Conservation (phyloP, 1,284 basidiomycete species). For the Fomitiporia mediterranea region DNA sequence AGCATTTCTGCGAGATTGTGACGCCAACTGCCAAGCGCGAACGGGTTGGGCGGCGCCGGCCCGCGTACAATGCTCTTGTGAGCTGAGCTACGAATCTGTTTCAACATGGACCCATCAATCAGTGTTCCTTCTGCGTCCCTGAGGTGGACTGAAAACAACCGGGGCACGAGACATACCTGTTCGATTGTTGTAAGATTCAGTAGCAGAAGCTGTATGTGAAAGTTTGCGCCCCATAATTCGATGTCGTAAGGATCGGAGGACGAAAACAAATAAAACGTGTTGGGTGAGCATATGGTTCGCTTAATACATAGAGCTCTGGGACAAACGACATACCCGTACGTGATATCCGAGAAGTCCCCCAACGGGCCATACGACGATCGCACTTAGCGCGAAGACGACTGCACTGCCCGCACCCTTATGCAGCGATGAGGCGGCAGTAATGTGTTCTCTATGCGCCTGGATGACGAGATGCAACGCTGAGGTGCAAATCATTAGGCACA, state of each 20-base stretch:
- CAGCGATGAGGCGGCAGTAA: conserved; percentile 10
- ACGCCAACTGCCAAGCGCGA: conserved; percentile 69
- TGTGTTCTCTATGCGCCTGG: conserved; percentile 41
- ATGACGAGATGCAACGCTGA: conserved; percentile 77
- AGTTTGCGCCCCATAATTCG: conserved; percentile 5
- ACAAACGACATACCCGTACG: conserved; percentile 56
- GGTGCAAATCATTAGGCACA: conserved; percentile 74
- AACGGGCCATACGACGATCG: conserved; percentile 77
- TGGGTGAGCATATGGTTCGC: conserved; percentile 1
- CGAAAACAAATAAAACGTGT: neutral
- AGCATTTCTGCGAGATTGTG: conserved; percentile 63
- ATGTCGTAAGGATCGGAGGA: neutral
- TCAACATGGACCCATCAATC: conserved; percentile 9
- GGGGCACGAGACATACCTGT: conserved; percentile 53
- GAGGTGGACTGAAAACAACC: neutral
- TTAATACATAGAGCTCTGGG: conserved; percentile 3
- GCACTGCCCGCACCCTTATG: conserved; percentile 57
- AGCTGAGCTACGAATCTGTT: conserved; percentile 72
- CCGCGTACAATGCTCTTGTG: conserved; percentile 63
- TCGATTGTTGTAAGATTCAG: conserved; percentile 91
- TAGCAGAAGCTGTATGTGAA: conserved; percentile 55
- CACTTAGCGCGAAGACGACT: conserved; percentile 66
- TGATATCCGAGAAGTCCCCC: conserved; percentile 79
- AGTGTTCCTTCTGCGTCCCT: conserved; percentile 1
- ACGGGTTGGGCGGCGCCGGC: conserved; percentile 68